These are phyloP conservation scores for Rhynchospora tenuis DNA, from an alignment of 176 grass and related monocot genomes.

Conservation along the genomic window DNA sequence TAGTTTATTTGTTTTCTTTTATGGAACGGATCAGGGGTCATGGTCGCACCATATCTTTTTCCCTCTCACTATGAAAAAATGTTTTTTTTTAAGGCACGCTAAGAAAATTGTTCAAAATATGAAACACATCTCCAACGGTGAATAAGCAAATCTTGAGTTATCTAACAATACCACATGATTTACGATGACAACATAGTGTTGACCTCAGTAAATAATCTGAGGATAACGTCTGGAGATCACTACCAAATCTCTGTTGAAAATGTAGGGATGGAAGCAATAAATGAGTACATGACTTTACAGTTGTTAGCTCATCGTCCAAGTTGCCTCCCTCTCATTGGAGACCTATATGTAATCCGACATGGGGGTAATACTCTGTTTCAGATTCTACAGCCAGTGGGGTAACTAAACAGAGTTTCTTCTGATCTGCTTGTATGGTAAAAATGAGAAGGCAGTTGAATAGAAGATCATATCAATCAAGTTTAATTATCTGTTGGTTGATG, in stretches of 20 bases:
- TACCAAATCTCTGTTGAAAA: constrained; percentile 28
- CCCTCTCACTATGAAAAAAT: not conserved
- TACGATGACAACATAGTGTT: not conserved
- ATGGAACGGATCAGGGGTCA: not conserved
- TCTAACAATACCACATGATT: not conserved
- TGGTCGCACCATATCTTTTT: not conserved
- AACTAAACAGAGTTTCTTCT: constrained; percentile 7
- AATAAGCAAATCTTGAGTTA: not conserved
- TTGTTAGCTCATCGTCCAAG: constrained; percentile 55
- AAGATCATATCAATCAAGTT: not conserved
- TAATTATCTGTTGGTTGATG: not conserved
- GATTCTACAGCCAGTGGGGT: constrained; percentile 17
- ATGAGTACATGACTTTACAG: constrained; percentile 60
- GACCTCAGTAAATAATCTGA: not conserved
- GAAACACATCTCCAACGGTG: not conserved
- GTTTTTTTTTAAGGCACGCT: no score
- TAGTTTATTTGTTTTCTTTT: not conserved
- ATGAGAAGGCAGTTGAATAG: not conserved
- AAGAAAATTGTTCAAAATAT: not conserved
- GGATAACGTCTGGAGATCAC: constrained; percentile 22
- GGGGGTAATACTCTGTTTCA: constrained; percentile 20
- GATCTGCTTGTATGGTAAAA: constrained; percentile 12
- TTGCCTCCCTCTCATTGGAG: constrained; percentile 38
- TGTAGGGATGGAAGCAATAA: constrained; percentile 44
- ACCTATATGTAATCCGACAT: constrained; percentile 38